Evolutionary conservation across 306 rosid species (phyloP), one percentile per base, ranked within the genome.

Genomic region (Vicia faba): DNA sequence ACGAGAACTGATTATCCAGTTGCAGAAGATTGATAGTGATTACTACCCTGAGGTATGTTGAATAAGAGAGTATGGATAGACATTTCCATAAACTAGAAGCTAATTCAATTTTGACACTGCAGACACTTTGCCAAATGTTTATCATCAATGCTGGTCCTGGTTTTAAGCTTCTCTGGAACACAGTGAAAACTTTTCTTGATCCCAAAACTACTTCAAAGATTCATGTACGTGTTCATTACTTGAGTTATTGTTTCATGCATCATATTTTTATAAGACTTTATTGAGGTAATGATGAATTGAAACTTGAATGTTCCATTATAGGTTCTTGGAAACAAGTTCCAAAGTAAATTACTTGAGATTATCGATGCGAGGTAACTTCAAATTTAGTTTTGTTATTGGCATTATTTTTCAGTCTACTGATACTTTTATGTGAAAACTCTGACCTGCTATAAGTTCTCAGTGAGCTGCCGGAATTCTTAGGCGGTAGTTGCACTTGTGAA

Each of bases 61-160:
- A 44, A 53, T 53, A 53, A 53, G 8, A 23, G 0, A 53, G 35
- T 5, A 23, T 53, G 15, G 35, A 53, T 53, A 5, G 20, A 53
- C n/a, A 49, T 49, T 49, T 18, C 26, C 28, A 49, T 13, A 49
- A 51, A 20, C 4, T 2, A 51, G 9, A 23, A 44, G 19, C 18
- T n/a, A 44, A 44, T 44, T 7, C 18, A 44, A 51, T 20, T 29
- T 11, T 64, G 50, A 31, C 23, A 50, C 73, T 67, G 89, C 89
- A 91, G 97, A 86, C 96, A 36, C 91, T 91, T 44, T 64, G 64
- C 73, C 84, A 78, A 67, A 85, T 91, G 97, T 85, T 89, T 75
- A 85, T 92, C 75, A 84, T 92, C 45, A 92, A 92, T 79, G 97
- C 92, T 81, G 96, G 97, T 61, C 81, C 90, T 69, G 96, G 96